Base-by-base conservation (phyloP, 2,329 filamentous ascomycete genomes). In the Epichloe sp. region DNA sequence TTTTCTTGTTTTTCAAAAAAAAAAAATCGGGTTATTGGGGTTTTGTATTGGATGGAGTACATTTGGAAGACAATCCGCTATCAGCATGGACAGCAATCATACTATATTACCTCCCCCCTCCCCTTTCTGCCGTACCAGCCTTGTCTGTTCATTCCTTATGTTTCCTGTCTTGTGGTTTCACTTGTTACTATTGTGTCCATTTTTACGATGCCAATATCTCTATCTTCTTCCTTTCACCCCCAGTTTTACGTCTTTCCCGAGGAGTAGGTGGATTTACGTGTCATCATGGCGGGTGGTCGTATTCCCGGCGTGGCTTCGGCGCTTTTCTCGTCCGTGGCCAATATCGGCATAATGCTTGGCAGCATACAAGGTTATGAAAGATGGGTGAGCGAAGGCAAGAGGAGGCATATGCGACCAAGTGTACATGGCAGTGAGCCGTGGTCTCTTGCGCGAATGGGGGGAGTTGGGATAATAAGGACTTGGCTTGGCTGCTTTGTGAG, bases 1-100 rank as follows among this genome's bases (percentile, higher is more conserved):
- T 54, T 57, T 54, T 54, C 54, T 50, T 56, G 48, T 34, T 26
- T 44, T 35, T 35, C 14, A 46, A 14, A 47, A 44, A 46, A 5
- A 34, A 45, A 45, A 47, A 44, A 59, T 60, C 57, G 60, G 63
- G 55, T 61, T 61, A 46, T 44, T 56, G 62, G 64, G 63, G 60
- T 59, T 66, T 64, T 68, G 45, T 47, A 47, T 67, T 49, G 65
- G 64, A 63, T 63, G 67, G 67, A 68, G 67, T 69, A 68, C 58
- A 65, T 68, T 67, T 64, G 60, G 60, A 64, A 57, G 61, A 63
- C 57, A 56, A 46, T 53, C 55, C 54, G 47, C 48, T 52, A 48
- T 44, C 50, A 49, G 48, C 45, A 48, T 48, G 46, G 48, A 41
- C 48, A 44, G 43, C 15, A 45, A 31, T 34, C 14, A 17, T 43